A percentile compares a stretch with the other conserved stretches of the same genome.
These are phyloP conservation scores for Candida qinlingensis DNA, from an alignment of 805 yeast genomes.

Conservation along the genomic window DNA sequence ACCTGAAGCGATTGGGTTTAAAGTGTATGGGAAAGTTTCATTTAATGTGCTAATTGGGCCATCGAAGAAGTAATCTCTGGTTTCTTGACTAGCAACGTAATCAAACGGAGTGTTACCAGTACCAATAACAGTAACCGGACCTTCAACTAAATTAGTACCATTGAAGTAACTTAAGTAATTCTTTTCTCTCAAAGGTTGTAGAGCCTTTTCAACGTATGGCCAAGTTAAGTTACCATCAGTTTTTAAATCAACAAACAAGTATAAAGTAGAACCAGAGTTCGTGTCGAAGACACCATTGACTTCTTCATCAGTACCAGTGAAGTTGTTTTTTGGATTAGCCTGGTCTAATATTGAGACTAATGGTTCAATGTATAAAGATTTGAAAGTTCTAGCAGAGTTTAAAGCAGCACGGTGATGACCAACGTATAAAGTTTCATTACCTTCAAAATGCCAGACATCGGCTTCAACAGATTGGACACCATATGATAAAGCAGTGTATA, in stretches of 20 bases:
- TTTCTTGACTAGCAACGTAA: slow-evolving; percentile 27
- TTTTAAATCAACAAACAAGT: slow-evolving; percentile 63
- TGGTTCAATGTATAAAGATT: slow-evolving; percentile 51
- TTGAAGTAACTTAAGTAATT: slow-evolving; percentile 46
- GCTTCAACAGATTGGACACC: slow-evolving; percentile 64
- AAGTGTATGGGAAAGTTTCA: slow-evolving; percentile 21
- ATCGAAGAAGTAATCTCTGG: slow-evolving; percentile 41
- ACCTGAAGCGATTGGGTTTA: slow-evolving; percentile 40
- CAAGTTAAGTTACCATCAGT: slow-evolving; percentile 45
- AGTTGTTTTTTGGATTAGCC: slow-evolving; percentile 34
- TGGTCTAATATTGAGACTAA: slow-evolving; percentile 41
- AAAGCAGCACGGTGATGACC: slow-evolving; percentile 58
- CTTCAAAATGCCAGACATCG: slow-evolving; percentile 49
- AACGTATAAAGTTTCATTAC: slow-evolving; percentile 42
- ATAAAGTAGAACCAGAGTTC: slow-evolving; percentile 45
- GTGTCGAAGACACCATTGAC: slow-evolving; percentile 40
- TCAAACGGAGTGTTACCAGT: slow-evolving; percentile 65
- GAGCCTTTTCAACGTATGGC: slow-evolving; percentile 39
- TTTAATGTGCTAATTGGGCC: slow-evolving; percentile 37
- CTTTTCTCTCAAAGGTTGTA: slow-evolving; percentile 45
- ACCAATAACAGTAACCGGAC: slow-evolving; percentile 60
- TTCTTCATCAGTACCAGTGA: slow-evolving; percentile 13
- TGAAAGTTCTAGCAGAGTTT: slow-evolving; percentile 41
- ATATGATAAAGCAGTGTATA: slow-evolving; percentile 46
- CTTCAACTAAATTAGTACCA: slow-evolving; percentile 33